Base-by-base conservation (phyloP, 129 eudicot genomes). In the Arctium lappa region DNA sequence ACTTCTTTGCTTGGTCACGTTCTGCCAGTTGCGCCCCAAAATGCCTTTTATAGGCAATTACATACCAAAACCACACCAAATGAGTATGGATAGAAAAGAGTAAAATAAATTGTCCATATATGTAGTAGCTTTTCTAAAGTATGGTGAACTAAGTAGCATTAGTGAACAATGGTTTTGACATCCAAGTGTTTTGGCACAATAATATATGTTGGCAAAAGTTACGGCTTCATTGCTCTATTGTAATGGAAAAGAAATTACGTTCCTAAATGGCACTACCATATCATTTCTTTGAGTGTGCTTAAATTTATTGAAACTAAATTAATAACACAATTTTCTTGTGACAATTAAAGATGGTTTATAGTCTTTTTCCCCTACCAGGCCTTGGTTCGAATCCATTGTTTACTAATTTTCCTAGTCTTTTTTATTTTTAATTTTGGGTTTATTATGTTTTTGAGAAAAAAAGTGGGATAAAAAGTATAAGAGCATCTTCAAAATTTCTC, bases 11-110 rank as follows among this genome's bases (percentile, higher is more conserved):
- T 82, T 82, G 8, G 5, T 50, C 38, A 33, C 4, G 27, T 65
- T 76, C 29, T 60, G 22, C 85, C 81, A 46, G 0, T 15, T 15
- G 3, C 77, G 32, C n/a, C 85, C 81, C 63, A 76, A 7, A 22
- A 82, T 82, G 63, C 34, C 85, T 82, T n/a, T n/a, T 31, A 16
- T 31, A 30, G 69, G 30, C 30, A 82, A 65, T 74, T 22, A 60
- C 34, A 38, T 9, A 38, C 31, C 30, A 73, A 73, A 60, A 7
- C 16, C 9, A 11, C 18, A 27, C 6, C 18, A 11, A 71, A 44
- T 69, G 40, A 3, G 5, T 60, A 60, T n/a, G 68, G 68, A 60
- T 16, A 60, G 29, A 9, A 60, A 60, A 60, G 27, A 60, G 68
- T 22, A 22, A 53, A 53, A 13, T 15, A 53, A 53, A n/a, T 3